Evolutionary conservation across 352 stramenopile species (phyloP), one percentile per base, ranked within the genome.

Genomic region (Phytopythium boreale): DNA sequence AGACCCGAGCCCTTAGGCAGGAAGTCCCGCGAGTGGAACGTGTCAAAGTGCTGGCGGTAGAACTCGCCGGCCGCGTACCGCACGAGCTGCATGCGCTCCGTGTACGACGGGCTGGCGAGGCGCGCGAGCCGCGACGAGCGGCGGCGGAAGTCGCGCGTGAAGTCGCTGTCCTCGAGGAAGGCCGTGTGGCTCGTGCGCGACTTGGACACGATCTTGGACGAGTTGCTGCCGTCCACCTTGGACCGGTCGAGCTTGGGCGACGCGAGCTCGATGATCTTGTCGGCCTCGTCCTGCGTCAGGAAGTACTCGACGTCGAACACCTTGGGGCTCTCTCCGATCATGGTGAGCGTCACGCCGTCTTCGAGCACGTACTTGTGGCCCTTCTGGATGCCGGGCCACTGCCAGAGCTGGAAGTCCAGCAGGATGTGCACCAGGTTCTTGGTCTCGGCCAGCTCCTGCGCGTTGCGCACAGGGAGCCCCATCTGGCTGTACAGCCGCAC

Each of bases 1-100:
- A 75, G 55, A 12, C 73, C 60, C 14, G 64, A 51, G 7, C 59
- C 70, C 52, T 89, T 89, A 2, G 86, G 86, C 29, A 93, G 29
- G 44, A 93, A 86, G 4, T 93, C 70, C 2, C 76, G 74, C 47
- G 83, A 89, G 65, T 92, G 77, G 57, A 95, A 95, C 44, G 83
- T 93, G 59, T 95, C 87, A 22, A 90, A 71, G 59, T 93, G 85
- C 74, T 90, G 72, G 27, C 84, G 82, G 70, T 92, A 93, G 60
- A 95, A 93, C 60, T 95, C 81, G 14, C 87, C 87, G 37, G 83
- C 82, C 10, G 59, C 80, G 47, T 95, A 95, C 0, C 84, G 83
- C 15, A 95, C 84, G 34, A 93, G 74, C 58, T 95, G 87, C 57
- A 95, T 68, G 1, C 79, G 77, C 59, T 93, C 87, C 6, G 71